phyloP scores from a whole-genome alignment of 768 basidiomycete genomes.

The Auriscalpium vulgare region DNA sequence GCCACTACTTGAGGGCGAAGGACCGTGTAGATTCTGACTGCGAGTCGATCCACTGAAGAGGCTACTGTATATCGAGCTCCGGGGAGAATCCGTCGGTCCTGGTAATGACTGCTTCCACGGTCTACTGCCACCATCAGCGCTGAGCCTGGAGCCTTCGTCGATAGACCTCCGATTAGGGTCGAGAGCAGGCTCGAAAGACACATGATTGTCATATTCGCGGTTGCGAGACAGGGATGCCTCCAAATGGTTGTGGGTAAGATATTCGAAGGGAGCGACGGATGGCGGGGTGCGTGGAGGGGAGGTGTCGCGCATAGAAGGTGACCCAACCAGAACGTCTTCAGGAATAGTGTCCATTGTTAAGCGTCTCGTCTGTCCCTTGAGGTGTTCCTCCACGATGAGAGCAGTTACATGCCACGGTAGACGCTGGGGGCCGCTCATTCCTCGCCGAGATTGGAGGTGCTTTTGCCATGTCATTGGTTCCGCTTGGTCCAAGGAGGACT shows the following conservation, averaged over 20 bases:
- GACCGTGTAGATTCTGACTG: conserved; percentile 16
- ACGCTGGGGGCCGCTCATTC: conserved; percentile 24
- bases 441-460: conserved; percentile 46
- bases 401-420: conserved; percentile 62
- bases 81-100: conserved; percentile 18
- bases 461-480: conserved; percentile 74
- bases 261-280: conserved; percentile 14
- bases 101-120: conserved; percentile 13
- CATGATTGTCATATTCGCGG: conserved; percentile 36
- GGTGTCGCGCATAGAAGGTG: conserved; percentile 5
- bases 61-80: conserved; percentile 29
- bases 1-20: conserved; percentile 39
- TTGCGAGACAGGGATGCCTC: conserved; percentile 14
- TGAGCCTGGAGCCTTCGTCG: conserved; percentile 36
- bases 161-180: conserved; percentile 40
- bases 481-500: conserved; percentile 46
- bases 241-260: conserved; percentile 2
- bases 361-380: conserved; percentile 31
- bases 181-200: conserved; percentile 52
- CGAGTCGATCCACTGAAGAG: conserved; percentile 27
- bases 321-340: conserved; percentile 26
- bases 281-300: conserved; percentile 8
- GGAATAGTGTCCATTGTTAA: conserved; percentile 38
- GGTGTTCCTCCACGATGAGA: conserved; percentile 59
- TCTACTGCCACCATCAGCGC: conserved; percentile 27